Evolutionary conservation across 805 yeast species (phyloP).

Genomic region (Jamesozyma hellenica): DNA sequence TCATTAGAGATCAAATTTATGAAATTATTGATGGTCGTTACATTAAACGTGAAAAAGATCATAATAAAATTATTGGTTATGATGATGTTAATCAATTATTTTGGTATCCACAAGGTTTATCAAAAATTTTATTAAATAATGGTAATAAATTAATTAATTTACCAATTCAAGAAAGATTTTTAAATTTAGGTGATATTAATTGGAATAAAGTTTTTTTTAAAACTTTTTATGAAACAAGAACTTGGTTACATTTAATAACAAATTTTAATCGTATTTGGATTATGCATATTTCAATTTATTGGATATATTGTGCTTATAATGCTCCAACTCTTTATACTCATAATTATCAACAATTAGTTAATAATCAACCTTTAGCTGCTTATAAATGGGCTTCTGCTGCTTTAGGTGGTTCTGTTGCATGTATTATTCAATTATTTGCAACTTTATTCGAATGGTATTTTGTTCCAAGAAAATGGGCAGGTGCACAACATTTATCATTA

Average conservation of each 20-base stretch:
- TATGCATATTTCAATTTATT: constrained; percentile 76
- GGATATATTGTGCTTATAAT: constrained; percentile 92
- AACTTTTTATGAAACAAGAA: constrained; percentile 89
- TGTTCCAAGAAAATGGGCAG: constrained; percentile 97
- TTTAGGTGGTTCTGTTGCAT: constrained; percentile 84
- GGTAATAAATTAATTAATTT: constrained; percentile 85
- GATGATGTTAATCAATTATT: constrained; percentile 97
- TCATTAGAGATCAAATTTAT: constrained; percentile 69
- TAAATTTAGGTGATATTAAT: constrained; percentile 77
- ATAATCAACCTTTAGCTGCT: constrained; percentile 79
- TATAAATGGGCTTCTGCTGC: constrained; percentile 90
- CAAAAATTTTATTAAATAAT: constrained; percentile 82
- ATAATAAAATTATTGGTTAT: constrained; percentile 74
- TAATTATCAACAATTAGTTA: constrained; percentile 70
- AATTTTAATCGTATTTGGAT: constrained; percentile 98
- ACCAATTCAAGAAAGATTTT: constrained; percentile 80
- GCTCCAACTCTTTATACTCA: constrained; percentile 85
- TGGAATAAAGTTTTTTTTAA: constrained; percentile 91
- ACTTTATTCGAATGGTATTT: constrained; percentile 89
- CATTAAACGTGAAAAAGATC: constrained; percentile 77
- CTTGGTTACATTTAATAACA: constrained; percentile 92
- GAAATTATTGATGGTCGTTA: constrained; percentile 73
- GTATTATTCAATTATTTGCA: constrained; percentile 72
- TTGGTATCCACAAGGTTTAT: constrained; percentile 98
- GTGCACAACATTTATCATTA: constrained; percentile 91